These are phyloP conservation scores for Trichoderma sp. DNA, from an alignment of 2,329 filamentous ascomycete species.

Conservation along the genomic window DNA sequence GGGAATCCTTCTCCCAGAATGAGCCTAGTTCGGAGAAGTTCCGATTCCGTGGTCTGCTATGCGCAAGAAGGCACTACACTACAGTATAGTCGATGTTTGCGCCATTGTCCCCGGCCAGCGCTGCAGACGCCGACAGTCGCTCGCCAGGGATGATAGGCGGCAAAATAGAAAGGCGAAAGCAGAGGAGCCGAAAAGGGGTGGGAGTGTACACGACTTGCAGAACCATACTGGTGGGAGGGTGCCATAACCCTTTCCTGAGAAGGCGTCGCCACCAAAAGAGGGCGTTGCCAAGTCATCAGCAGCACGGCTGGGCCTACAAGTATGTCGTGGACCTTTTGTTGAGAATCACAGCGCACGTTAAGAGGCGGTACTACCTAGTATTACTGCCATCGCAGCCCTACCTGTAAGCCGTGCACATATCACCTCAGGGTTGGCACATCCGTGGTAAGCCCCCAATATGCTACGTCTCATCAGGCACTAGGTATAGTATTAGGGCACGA, in stretches of 20 bases:
- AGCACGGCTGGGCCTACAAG: background rate
- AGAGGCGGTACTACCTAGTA: background rate
- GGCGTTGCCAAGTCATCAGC: background rate
- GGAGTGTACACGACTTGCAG: background rate
- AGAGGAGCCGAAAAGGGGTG: background rate
- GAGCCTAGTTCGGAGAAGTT: slow-evolving; percentile 16
- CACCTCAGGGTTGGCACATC: background rate
- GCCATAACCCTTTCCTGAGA: background rate
- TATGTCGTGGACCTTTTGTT: background rate
- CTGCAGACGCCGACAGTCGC: slow-evolving; percentile 3
- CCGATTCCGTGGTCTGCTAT: background rate
- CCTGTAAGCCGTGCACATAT: background rate
- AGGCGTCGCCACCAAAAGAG: background rate
- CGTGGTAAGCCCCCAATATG: background rate
- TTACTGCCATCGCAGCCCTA: background rate
- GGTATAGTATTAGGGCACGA: background rate
- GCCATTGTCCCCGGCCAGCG: background rate
- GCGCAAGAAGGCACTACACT: background rate
- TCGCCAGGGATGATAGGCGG: background rate
- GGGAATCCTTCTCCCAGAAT: background rate
- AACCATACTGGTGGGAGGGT: background rate
- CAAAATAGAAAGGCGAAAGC: background rate
- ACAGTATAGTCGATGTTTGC: background rate
- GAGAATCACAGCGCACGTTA: background rate
- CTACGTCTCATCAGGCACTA: background rate